These are phyloP conservation scores for Saccharomyces pastorianus DNA, from an alignment of 1,139 yeast genomes.

Conservation along the genomic window DNA sequence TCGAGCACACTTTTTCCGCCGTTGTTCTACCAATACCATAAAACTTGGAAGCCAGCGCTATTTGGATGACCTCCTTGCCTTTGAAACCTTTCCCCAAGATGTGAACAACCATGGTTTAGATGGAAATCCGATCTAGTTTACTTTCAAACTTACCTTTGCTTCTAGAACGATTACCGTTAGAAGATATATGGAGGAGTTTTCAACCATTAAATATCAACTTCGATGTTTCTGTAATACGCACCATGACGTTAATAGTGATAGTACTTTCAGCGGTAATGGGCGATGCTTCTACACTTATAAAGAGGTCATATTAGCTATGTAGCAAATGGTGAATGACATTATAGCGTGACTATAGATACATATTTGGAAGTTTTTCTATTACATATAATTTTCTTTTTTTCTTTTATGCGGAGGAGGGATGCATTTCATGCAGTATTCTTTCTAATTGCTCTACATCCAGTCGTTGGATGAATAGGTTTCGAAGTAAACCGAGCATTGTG, in stretches of 20 bases:
- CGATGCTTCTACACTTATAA: too few relatives aligned
- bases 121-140: background rate
- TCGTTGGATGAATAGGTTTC: slow-evolving; percentile 67
- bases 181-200: background rate
- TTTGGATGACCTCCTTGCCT: slow-evolving; percentile 39
- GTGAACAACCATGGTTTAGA: slow-evolving; percentile 55
- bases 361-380: background rate
- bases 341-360: background rate
- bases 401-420: background rate
- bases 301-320: background rate
- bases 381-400: background rate
- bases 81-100: slow-evolving; percentile 68
- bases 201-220: background rate
- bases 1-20: slow-evolving; percentile 74
- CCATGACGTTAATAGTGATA: background rate
- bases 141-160: background rate
- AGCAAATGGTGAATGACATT: background rate
- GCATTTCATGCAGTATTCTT: slow-evolving; percentile 11
- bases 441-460: slow-evolving; percentile 50
- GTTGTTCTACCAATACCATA: slow-evolving; percentile 76
- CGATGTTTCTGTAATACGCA: background rate
- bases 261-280: background rate
- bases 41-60: slow-evolving; percentile 72
- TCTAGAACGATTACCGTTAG: background rate
- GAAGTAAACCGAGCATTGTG: slow-evolving; percentile 75